Evolutionary conservation across 116 monocot genomes (phyloP).

Genomic region (Thalassia testudinum): DNA sequence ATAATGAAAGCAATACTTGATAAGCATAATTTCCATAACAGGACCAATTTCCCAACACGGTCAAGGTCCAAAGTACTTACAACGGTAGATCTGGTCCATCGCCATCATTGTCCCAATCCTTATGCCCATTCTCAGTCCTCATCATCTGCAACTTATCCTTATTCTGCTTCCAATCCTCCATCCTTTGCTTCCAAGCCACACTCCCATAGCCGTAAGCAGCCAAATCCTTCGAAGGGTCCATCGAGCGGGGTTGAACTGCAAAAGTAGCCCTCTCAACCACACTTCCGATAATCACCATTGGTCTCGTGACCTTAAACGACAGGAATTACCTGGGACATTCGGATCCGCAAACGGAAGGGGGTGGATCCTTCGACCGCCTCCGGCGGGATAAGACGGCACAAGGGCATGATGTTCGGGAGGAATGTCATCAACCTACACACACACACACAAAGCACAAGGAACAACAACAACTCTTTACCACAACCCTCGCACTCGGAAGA

Average conservation of each 20-base stretch:
- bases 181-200: conserved; percentile 92
- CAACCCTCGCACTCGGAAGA: too few species aligned
- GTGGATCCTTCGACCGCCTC: conserved; percentile 87
- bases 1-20: too few species aligned
- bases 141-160: conserved; percentile 59
- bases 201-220: conserved; percentile 94
- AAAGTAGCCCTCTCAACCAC: not conserved
- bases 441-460: too few species aligned
- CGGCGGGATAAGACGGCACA: conserved; percentile 81
- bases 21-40: too few species aligned
- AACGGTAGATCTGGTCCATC: conserved; percentile 54
- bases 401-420: conserved; percentile 93
- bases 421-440: conserved; percentile 71
- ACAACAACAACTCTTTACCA: too few species aligned
- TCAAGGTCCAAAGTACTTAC: conserved; percentile 18
- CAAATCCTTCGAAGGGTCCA: conserved; percentile 95
- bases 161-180: conserved; percentile 89
- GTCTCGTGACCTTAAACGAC: not conserved
- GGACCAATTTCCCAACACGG: too few species aligned
- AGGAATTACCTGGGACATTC: conserved; percentile 4
- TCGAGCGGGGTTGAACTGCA: conserved; percentile 83
- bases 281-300: not conserved
- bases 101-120: conserved; percentile 45
- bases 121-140: conserved; percentile 45
- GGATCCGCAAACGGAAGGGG: conserved; percentile 75